Evolutionary conservation across 345 rosid genomes (phyloP).

Genomic region (Citrus mangshanensis): DNA sequence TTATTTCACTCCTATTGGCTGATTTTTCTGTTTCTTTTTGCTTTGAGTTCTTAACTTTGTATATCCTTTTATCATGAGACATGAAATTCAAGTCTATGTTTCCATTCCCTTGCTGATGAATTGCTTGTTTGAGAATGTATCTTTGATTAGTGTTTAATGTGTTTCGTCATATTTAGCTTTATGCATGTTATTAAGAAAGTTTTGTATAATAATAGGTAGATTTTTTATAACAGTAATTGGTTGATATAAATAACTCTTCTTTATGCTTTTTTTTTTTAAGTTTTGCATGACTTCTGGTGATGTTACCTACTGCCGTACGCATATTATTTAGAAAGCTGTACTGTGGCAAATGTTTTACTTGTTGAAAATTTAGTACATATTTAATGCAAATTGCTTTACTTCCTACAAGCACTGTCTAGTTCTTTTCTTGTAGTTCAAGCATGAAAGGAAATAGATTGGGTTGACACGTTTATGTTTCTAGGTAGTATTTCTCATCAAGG

Average conservation of each 20-base stretch:
- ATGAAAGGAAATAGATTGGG: neutral
- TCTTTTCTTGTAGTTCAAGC: slow-evolving; percentile 9
- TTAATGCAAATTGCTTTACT: neutral
- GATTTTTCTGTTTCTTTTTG: neutral
- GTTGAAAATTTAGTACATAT: neutral
- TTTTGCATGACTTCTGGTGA: neutral
- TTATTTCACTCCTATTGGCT: slow-evolving; percentile 9
- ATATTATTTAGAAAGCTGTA: neutral
- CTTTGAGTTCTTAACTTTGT: neutral
- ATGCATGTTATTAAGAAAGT: neutral
- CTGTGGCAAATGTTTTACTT: neutral
- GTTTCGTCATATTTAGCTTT: neutral
- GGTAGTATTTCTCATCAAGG: slow-evolving; percentile 98
- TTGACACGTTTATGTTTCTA: slow-evolving; percentile 23
- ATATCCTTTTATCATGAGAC: neutral
- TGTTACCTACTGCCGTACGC: neutral
- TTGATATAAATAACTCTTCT: neutral
- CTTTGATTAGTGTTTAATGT: neutral
- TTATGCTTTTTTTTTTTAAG: neutral
- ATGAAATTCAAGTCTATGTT: neutral
- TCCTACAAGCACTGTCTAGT: neutral
- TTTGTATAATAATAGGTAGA: neutral
- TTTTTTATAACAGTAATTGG: neutral
- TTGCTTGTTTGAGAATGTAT: neutral
- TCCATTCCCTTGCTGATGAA: neutral